Evolutionary conservation across 2,329 filamentous ascomycete genomes (phyloP).

Genomic region (Mariannaea elegans): DNA sequence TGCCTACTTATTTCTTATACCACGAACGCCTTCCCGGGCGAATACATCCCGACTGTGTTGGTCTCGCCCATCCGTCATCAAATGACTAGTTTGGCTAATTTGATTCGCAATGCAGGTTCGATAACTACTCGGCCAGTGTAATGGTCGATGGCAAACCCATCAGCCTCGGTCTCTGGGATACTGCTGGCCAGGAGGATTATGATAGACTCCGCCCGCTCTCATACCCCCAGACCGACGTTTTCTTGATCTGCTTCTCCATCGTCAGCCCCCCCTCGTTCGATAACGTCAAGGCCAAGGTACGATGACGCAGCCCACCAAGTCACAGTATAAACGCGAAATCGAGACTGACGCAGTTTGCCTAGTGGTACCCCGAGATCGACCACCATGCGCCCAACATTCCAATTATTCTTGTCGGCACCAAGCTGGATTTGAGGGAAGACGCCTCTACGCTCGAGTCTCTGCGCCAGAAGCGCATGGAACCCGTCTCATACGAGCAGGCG

Average conservation of each 20-base stretch:
- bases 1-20: conserved; percentile 99
- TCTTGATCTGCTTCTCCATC: conserved; percentile 98
- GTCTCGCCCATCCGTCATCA: conserved; percentile 46
- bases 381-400: conserved; percentile 95
- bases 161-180: conserved; percentile 97
- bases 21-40: conserved; percentile 99
- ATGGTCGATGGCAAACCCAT: conserved; percentile 99
- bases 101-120: conserved; percentile 70
- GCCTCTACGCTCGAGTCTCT: conserved; percentile 82
- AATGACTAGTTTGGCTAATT: conserved; percentile 11
- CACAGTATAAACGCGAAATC: not conserved
- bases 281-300: conserved; percentile 98
- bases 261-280: conserved; percentile 98
- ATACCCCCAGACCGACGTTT: conserved; percentile 98
- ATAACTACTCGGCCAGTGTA: conserved; percentile 98
- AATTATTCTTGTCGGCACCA: conserved; percentile 96
- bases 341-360: conserved; percentile 19
- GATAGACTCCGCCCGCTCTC: conserved; percentile 93
- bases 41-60: conserved; percentile 99
- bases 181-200: conserved; percentile 98
- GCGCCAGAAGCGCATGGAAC: conserved; percentile 92
- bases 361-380: conserved; percentile 99
- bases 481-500: conserved; percentile 95
- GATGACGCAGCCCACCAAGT: conserved; percentile 34
- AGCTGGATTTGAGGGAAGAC: conserved; percentile 94